Evolutionary conservation across 2,329 filamentous ascomycete species (phyloP), one percentile per base, ranked within the genome.

Genomic region (Fusarium caatingaense): DNA sequence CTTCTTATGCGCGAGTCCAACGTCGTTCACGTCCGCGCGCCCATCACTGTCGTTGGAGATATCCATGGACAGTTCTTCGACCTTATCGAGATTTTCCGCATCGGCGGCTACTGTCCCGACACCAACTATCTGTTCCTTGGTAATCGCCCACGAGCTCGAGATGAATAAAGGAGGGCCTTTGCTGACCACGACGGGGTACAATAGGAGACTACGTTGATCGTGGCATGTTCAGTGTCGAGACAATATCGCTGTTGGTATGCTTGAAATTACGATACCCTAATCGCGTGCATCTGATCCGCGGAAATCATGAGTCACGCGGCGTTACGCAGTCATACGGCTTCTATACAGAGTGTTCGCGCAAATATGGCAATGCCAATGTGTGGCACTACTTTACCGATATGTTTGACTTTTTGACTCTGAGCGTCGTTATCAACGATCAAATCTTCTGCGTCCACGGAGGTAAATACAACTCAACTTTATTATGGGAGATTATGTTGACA

Each of bases 351-450:
- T 99, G 96, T 82, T 94, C 92, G 21, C 91, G 96, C 73, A 99
- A 99, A 82, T 99, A 99, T 81, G 96, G 96, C 79, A 98, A 97
- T 78, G 94, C 96, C 69, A 98, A 96, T 76, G 96, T 99, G 23
- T 99, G 96, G 96, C 96, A 99, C 81, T 96, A 98, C 80, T 99
- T 99, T 79, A 99, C 96, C 72, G 96, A 99, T 83, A 98, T 99
- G 94, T 99, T 99, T 82, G 96, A 99, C 83, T 99, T 97, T 80
- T 86, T 99, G 69, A 98, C 95, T 10, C 85, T 99, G 60, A 97
- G 93, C 75, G 97, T 98, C 66, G 95, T 99, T 69, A 99, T 99
- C 79, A 97, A 98, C 80, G 92, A 99, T 80, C 93, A 98, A 80
- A 99, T 99, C 72, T 99, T 99, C 80, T 99, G 96, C 80, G 96